These are phyloP conservation scores for Asclepias syriaca DNA, from an alignment of 257 asterid genomes.

Conservation along the genomic window DNA sequence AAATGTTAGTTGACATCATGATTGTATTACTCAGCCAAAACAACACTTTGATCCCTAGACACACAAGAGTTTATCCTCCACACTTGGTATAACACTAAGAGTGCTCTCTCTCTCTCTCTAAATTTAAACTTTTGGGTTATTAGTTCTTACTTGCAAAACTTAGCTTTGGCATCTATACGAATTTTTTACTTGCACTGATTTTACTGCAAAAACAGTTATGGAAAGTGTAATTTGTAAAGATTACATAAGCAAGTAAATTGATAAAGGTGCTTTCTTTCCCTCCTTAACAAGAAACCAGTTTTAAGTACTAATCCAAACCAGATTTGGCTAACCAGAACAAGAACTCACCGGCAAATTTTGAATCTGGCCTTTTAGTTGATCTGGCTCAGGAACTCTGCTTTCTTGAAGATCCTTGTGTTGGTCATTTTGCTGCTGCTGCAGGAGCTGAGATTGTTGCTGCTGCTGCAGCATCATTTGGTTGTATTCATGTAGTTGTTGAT, in stretches of 20 bases:
- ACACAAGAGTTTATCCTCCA: neutral
- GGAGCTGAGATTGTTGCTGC: too few species aligned
- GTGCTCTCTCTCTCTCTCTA: neutral
- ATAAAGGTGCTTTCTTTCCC: neutral
- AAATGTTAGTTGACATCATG: neutral
- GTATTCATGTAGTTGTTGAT: conserved; percentile 30
- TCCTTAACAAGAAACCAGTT: neutral
- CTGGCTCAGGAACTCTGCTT: neutral
- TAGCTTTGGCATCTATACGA: neutral
- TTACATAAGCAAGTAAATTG: neutral
- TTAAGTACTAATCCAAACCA: neutral
- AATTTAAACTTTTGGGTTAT: neutral
- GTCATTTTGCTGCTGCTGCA: conserved; percentile 36
- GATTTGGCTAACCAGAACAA: neutral
- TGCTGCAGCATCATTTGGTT: conserved; percentile 30
- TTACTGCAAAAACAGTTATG: neutral
- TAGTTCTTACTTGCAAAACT: neutral
- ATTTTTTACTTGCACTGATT: neutral
- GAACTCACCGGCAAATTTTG: conserved; percentile 15
- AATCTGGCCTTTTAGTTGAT: neutral
- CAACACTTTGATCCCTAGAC: neutral
- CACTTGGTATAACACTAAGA: neutral
- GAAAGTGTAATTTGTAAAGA: neutral
- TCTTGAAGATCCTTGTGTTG: conserved; percentile 26
- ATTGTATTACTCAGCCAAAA: neutral